Base-by-base conservation (phyloP, 352 stramenopile species). In the Phytopythium cucurbitacearum region DNA sequence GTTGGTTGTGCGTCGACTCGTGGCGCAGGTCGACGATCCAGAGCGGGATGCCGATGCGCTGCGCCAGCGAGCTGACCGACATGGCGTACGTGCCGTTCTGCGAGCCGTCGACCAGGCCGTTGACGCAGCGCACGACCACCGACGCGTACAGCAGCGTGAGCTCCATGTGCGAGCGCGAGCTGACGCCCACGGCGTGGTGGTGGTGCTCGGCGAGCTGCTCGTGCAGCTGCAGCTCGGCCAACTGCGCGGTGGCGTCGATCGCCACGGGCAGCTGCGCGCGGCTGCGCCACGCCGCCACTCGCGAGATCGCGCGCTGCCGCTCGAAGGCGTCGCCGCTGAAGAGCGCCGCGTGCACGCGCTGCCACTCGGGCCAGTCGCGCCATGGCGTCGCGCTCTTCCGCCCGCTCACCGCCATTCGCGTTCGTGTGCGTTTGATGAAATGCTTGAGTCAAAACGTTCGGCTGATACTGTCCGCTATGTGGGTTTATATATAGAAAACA, bases 11-110 rank as follows among this genome's bases (percentile, higher is more conserved):
- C 13, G 90, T 95, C 21, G 90, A 91, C 54, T 97, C 91, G 60
- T 98, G 93, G 32, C 93, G 84, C 59, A 97, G 58, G 50, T 97
- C 91, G 32, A 98, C 93, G 54, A 98, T 79, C 93, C 93, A 98
- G 8, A 89, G 64, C 33, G 93, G 93, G 42, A 98, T 89, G 51
- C 93, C 93, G 15, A 97, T 90, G 37, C 91, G 76, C 40, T 89
- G 73, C 48, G 90, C 95, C 44, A 94, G 59, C 11, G 63, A 57
- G 36, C 84, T 94, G 52, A 94, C 81, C 3, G 84, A 75, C 67
- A 76, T 70, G 15, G 84, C 84, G 60, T 91, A 92, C 41, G 73
- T 59, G 16, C 82, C 82, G 41, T 83, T 88, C 60, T 94, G 84
- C n/a, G 79, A 83, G 12, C 73, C 73, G 41, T 94, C 84, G 0